These are phyloP conservation scores for Pseudogymnoascus sp. DNA, from an alignment of 2,329 filamentous ascomycete species.

Conservation along the genomic window DNA sequence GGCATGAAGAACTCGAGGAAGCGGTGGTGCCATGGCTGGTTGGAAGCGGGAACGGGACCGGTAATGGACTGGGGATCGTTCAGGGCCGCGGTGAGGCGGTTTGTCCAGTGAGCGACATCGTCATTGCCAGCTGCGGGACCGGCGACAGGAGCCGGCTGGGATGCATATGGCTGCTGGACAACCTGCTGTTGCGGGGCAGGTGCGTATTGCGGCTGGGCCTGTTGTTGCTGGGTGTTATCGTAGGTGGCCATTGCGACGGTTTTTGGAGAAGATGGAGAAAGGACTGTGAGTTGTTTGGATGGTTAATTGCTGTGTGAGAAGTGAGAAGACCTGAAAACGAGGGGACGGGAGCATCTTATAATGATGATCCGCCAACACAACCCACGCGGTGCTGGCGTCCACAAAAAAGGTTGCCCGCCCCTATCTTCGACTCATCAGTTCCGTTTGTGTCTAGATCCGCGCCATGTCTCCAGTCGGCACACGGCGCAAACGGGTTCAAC, in stretches of 20 bases:
- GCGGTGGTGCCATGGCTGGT: conserved; percentile 13
- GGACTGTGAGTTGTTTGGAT: background rate
- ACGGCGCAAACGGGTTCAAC: background rate
- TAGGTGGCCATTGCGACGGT: background rate
- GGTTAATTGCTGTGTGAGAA: background rate
- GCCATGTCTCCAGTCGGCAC: background rate
- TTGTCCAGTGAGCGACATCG: conserved; percentile 11
- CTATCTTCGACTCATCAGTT: background rate
- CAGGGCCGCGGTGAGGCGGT: conserved; percentile 10
- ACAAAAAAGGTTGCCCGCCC: background rate
- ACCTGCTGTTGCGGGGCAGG: background rate
- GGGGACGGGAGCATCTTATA: background rate
- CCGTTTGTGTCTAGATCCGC: background rate
- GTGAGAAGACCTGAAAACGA: background rate
- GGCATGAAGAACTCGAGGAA: conserved; percentile 23
- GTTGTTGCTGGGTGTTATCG: background rate
- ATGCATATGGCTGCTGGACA: background rate
- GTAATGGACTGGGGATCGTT: conserved; percentile 11
- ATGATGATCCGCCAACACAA: background rate
- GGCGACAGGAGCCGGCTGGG: background rate
- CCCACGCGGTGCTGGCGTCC: background rate
- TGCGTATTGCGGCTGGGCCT: background rate
- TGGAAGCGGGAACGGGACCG: background rate
- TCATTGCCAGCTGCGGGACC: background rate
- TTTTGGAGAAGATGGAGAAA: background rate